Conservation (phyloP, 495 filamentous ascomycete genomes). For the Annulohypoxylon maeteangense region DNA sequence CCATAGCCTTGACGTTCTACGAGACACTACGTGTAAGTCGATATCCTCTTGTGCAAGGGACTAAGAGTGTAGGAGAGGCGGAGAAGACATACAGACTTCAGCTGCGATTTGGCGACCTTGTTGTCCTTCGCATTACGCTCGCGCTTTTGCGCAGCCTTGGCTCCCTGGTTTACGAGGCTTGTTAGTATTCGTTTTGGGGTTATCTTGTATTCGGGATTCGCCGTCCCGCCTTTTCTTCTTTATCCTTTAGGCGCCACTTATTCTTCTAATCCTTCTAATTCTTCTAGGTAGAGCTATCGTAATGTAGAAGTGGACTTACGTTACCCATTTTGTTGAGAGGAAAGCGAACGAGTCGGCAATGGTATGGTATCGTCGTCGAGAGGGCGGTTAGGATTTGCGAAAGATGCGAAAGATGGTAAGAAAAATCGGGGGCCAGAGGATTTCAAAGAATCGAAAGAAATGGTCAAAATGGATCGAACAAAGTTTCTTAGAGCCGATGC, state of each 20-base stretch:
- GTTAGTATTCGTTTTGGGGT: conserved; percentile 2
- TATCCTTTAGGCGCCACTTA: conserved; percentile 4
- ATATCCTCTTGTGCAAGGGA: not conserved
- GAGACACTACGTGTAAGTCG: conserved; percentile 20
- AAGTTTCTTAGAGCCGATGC: conserved; percentile 28
- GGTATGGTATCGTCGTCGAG: conserved; percentile 12
- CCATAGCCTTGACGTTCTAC: conserved; percentile 64
- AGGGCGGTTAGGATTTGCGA: conserved; percentile 34
- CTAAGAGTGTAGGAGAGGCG: not conserved
- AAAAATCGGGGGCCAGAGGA: conserved; percentile 31
- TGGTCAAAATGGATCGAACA: conserved; percentile 14
- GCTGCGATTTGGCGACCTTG: conserved; percentile 62
- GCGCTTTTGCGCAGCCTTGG: conserved; percentile 68
- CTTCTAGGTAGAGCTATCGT: not conserved
- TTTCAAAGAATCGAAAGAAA: conserved; percentile 39
- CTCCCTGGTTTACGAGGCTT: conserved; percentile 55
- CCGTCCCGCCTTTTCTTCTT: conserved; percentile 13
- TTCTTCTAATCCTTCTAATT: not conserved
- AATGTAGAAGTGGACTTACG: conserved; percentile 50
- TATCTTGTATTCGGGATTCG: not conserved
- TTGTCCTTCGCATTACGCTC: conserved; percentile 63
- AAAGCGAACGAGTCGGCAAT: conserved; percentile 1
- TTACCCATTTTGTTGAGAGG: conserved; percentile 59
- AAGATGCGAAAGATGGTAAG: conserved; percentile 31
- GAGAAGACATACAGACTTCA: conserved; percentile 59